phyloP scores from a whole-genome alignment of 2,329 filamentous ascomycete species.

The Tricladium varicosporioides region DNA sequence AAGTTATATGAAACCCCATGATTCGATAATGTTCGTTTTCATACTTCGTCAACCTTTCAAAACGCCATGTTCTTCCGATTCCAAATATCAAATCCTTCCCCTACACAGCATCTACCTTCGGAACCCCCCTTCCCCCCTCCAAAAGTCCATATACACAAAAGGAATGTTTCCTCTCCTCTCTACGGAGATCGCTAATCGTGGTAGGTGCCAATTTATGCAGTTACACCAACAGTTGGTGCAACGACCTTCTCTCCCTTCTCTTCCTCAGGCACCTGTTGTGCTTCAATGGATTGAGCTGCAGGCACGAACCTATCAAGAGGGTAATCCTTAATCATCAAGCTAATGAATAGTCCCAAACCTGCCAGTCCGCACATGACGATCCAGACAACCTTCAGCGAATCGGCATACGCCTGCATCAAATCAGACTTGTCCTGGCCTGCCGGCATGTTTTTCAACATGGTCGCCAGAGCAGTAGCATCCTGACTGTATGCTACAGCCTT shows the following conservation, averaged over 20 bases:
- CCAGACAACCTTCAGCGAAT: slow-evolving; percentile 26
- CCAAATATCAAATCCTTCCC: too few relatives aligned
- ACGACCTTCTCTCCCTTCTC: background rate
- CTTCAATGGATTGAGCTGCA: background rate
- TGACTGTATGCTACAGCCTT: background rate
- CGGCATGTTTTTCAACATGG: background rate
- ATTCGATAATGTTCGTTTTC: too few relatives aligned
- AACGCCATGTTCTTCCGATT: too few relatives aligned
- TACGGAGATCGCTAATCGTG: too few relatives aligned
- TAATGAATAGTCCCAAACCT: slow-evolving; percentile 27
- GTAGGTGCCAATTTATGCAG: background rate
- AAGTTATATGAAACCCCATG: too few relatives aligned
- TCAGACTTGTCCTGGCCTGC: background rate
- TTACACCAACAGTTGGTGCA: background rate
- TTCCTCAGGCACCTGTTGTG: background rate
- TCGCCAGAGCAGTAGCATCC: background rate
- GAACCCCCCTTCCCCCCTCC: too few relatives aligned
- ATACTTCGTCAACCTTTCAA: too few relatives aligned
- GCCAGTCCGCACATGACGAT: slow-evolving; percentile 25
- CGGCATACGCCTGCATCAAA: slow-evolving; percentile 20
- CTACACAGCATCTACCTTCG: too few relatives aligned
- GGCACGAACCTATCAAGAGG: background rate
- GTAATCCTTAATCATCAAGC: background rate
- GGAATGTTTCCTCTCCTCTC: too few relatives aligned
- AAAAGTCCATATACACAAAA: too few relatives aligned